Evolutionary conservation across 805 yeast species (phyloP).

Genomic region (Kluyveromyces nonfermentans): DNA sequence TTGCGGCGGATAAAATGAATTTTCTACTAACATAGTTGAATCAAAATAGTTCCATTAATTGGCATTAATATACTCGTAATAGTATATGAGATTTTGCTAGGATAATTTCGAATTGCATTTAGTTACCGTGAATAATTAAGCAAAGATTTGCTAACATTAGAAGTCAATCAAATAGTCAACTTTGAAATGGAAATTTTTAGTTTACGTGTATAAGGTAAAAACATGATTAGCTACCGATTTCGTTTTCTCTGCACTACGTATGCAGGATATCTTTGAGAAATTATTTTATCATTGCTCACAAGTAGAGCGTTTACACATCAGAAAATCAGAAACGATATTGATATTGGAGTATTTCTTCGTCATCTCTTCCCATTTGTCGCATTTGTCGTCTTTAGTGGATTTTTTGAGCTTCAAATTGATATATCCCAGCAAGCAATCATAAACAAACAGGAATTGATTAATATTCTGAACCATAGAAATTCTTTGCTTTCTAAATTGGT

Average conservation of each 20-base stretch:
- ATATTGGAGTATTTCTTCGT: slow-evolving; percentile 2
- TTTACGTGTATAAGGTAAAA: not conserved
- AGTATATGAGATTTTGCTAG: slow-evolving; percentile 58
- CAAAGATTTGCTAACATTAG: not conserved
- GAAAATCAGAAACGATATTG: slow-evolving; percentile 9
- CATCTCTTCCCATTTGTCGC: slow-evolving; percentile 1
- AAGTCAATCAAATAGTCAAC: not conserved
- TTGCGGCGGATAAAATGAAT: not conserved
- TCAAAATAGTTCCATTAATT: slow-evolving; percentile 49
- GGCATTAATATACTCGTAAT: slow-evolving; percentile 58
- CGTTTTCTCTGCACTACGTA: not conserved
- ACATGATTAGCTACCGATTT: not conserved
- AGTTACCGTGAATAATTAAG: too few relatives aligned
- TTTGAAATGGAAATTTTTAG: too few relatives aligned
- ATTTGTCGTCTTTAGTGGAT: not conserved
- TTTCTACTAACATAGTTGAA: slow-evolving; percentile 1
- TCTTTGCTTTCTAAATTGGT: slow-evolving; percentile 61
- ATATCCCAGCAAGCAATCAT: slow-evolving; percentile 42
- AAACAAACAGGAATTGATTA: slow-evolving; percentile 65
- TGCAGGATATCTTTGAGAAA: not conserved
- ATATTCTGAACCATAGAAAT: slow-evolving; percentile 79
- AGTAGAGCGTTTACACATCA: not conserved
- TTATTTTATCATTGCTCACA: not conserved
- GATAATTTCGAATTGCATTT: slow-evolving; percentile 29
- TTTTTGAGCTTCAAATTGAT: slow-evolving; percentile 8